Evolutionary conservation across 83 land plant genomes (phyloP), one percentile per base, ranked within the genome.

Genomic region (Picea mariana): DNA sequence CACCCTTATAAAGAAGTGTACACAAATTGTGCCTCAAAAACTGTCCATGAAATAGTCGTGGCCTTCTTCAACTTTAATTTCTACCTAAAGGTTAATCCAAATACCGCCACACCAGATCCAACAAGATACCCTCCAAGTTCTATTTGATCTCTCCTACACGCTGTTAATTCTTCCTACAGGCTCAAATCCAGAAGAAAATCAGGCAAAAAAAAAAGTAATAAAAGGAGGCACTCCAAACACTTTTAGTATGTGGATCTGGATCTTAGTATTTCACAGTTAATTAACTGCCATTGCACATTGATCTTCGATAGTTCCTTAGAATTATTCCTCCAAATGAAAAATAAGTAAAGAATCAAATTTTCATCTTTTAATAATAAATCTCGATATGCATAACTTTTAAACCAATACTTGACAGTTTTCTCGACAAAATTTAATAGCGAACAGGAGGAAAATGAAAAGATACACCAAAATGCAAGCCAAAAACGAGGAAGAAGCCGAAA

Each of bases 81-180:
- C 20, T 73, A 47, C 77, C 38, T 40, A 73, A 73, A 73, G 13
- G 58, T 73, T 44, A 13, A 73, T 73, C 77, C 58, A 73, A 73
- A 11, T 73, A 47, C 47, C 21, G 58, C 58, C 44, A 52, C 23
- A 73, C 23, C 31, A n/a, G 58, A 44, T 73, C 58, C n/a, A n/a
- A 52, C 77, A 73, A 9, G 52, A 73, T 44, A 44, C 12, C 47
- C 26, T 69, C 3, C 9, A 38, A 38, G 18, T 69, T 69, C 31
- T 20, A 2, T 15, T n/a, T 34, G 44, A 69, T 69, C 73, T 69
- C 44, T 17, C 18, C n/a, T 16, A 9, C 34, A 27, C 31, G 1
- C 31, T 66, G 4, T 12, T 66, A 66, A 26, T 27, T 27, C 31
- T 66, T 26, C 26, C 75, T 17, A 6, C 47, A 9, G 18, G 47